These are phyloP conservation scores for Apiospora arundinis DNA, from an alignment of 2,329 filamentous ascomycete species.

Conservation along the genomic window DNA sequence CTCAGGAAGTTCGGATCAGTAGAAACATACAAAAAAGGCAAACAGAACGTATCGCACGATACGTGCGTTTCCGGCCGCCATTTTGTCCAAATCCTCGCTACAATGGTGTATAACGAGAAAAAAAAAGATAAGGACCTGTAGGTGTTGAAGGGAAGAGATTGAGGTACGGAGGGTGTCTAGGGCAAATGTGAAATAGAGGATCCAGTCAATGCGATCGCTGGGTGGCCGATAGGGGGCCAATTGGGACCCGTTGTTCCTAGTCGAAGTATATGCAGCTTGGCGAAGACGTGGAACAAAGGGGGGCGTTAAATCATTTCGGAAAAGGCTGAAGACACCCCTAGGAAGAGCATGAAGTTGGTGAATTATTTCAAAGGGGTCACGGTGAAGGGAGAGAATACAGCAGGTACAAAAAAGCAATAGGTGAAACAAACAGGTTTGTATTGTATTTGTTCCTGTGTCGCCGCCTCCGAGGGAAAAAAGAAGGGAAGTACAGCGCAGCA, in stretches of 20 bases:
- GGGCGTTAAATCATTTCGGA: conserved; percentile 34
- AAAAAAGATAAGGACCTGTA: background rate
- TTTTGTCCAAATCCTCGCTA: conserved; percentile 39
- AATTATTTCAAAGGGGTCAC: background rate
- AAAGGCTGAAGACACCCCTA: conserved; percentile 13
- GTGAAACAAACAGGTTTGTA: conserved; percentile 25
- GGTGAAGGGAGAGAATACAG: conserved; percentile 26
- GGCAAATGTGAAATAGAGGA: conserved; percentile 11
- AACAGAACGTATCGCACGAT: conserved; percentile 81
- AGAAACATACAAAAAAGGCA: conserved; percentile 75
- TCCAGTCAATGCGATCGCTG: conserved; percentile 18
- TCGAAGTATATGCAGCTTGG: conserved; percentile 18
- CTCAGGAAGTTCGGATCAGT: conserved; percentile 1
- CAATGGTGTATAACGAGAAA: conserved; percentile 15
- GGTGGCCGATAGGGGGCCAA: conserved; percentile 27
- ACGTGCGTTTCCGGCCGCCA: conserved; percentile 74
- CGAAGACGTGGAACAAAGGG: conserved; percentile 24
- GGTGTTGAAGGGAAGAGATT: conserved; percentile 8
- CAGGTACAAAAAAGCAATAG: conserved; percentile 26
- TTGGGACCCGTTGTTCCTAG: conserved; percentile 16
- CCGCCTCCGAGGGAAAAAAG: background rate
- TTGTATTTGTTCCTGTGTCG: background rate
- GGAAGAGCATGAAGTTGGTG: background rate
- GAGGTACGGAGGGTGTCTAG: background rate
- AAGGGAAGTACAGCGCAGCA: background rate